Evolutionary conservation across 306 rosid species (phyloP), one percentile per base, ranked within the genome.

Genomic region (Trifolium pratense): DNA sequence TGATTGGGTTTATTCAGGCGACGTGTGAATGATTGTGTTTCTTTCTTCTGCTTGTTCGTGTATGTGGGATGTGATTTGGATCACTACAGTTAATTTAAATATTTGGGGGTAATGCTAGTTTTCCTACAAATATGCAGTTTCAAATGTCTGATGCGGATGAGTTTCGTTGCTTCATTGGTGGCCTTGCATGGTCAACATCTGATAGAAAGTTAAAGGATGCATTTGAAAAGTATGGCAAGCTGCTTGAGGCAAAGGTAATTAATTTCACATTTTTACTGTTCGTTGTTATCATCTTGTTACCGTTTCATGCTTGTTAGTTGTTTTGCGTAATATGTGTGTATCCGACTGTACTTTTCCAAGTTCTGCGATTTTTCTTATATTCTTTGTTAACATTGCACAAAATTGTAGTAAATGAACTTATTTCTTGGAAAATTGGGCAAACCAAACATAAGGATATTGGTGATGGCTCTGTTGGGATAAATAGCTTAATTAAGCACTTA

Each of bases 111-210:
- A 72, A 32, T 80, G 68, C 26, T 32, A 37, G 10, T 60, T 58
- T 31, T 53, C 23, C 20, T 67, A 43, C 36, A 48, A 74, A 62
- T 51, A 21, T 78, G 85, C 80, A 91, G 96, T 62, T 75, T 67
- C 70, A 64, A 75, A 94, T 91, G 99, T 87, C 97, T 6, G 99
- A 94, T 23, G 80, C 74, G 82, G 85, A 82, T 17, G 99, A 91
- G 81, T 91, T 86, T 53, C 93, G 99, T n/a, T 94, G 99, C 84
- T 94, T 94, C 77, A 90, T 94, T 78, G 99, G 99, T 73, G 97
- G 97, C 88, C 94, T 94, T 85, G 85, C 99, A 3, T 94, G 99
- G 99, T 83, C 99, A 74, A 94, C 97, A 2, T 80, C 91, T 46
- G 99, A 94, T 79, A 87, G 96, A 76, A 88, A 87, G 80, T 81